Base-by-base conservation (phyloP, 2,329 filamentous ascomycete species). In the Tympanopsis confertula region DNA sequence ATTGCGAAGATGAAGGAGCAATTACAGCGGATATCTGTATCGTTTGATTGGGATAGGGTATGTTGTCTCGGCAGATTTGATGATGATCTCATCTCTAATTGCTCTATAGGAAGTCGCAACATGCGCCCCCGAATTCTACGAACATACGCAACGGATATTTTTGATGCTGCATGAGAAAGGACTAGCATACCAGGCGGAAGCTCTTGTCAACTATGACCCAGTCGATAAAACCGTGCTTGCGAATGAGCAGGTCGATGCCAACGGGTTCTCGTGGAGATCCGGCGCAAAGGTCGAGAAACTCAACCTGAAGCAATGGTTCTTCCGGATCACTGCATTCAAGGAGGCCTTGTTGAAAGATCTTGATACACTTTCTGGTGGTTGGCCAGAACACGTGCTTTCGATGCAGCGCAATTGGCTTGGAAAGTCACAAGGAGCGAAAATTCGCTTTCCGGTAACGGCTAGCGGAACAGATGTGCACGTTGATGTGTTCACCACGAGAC, bases 391-490 rank as follows among this genome's bases (percentile, higher is more conserved):
- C 41, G 76, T 81, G 4, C 45, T 78, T 20, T 61, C 71, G 5
- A 78, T 78, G 71, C 76, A 81, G 52, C 65, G 63, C 40, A 76
- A 81, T 47, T 81, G 76, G 76, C 63, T 81, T 24, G 76, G 76
- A 22, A 72, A 67, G 44, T 79, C 74, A 3, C 54, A 60, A 32
- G 77, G 77, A n/a, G 68, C 69, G 7, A 66, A 65, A 41, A 60
- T 80, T 38, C 65, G 59, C 42, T 81, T 79, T 44, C 55, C 63
- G 4, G 51, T 78, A 15, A 38, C 48, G 19, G 7, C 12, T 15
- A 15, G 30, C 15, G 24, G n/a, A 10, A 28, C 24, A 28, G 5
- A 41, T 15, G 48, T 55, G 4, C 47, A 59, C n/a, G 58, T 77
- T 29, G 58, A 72, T 39, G 69, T 78, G 1, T 81, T 78, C 46